Conservation (phyloP, 208 protist genomes). For the Trypanosoma avium region DNA sequence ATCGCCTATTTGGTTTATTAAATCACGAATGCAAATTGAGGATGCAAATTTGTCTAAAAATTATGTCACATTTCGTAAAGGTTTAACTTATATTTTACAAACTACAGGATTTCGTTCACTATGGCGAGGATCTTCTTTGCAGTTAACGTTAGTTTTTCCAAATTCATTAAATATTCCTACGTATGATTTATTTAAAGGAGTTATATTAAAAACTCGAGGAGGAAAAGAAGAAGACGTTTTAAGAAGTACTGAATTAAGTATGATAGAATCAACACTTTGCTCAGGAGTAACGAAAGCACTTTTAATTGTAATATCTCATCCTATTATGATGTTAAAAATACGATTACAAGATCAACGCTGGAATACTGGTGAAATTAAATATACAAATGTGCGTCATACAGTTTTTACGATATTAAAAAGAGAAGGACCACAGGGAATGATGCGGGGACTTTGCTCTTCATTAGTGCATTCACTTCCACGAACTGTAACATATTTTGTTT, state of each 20-base stretch:
- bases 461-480: conserved; percentile 79
- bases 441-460: conserved; percentile 67
- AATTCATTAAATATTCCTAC: conserved; percentile 74
- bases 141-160: conserved; percentile 77
- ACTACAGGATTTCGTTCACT: conserved; percentile 72
- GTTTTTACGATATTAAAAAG: conserved; percentile 52
- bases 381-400: conserved; percentile 49
- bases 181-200: conserved; percentile 77
- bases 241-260: conserved; percentile 37
- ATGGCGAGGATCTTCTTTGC: conserved; percentile 73
- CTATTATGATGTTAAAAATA: conserved; percentile 70
- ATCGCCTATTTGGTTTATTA: conserved; percentile 89
- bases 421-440: conserved; percentile 63
- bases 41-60: conserved; percentile 34
- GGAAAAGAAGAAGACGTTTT: not conserved
- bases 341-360: conserved; percentile 84
- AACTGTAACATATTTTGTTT: conserved; percentile 63
- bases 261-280: conserved; percentile 71
- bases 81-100: conserved; percentile 46
- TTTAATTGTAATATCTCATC: conserved; percentile 71
- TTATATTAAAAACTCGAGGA: conserved; percentile 39
- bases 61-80: conserved; percentile 69
- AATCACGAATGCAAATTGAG: conserved; percentile 92
- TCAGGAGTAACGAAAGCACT: conserved; percentile 66
- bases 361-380: conserved; percentile 49